These are phyloP conservation scores for Cyanidium caldarium DNA, from an alignment of 23 red algal species.

Conservation along the genomic window DNA sequence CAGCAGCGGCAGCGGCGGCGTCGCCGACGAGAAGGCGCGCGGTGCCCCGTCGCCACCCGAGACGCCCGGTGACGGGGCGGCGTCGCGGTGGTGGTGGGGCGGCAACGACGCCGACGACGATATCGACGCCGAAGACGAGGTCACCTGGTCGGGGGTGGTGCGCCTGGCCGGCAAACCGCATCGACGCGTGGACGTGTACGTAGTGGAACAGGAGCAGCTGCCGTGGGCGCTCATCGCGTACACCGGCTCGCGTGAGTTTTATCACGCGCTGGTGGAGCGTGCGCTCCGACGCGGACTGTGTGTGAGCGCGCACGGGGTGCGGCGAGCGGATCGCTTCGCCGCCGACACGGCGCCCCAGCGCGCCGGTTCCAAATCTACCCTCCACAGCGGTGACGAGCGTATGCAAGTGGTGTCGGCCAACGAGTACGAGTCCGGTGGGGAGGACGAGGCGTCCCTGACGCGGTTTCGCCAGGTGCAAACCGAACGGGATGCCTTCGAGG, in stretches of 20 bases:
- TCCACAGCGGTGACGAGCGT: too few relatives aligned
- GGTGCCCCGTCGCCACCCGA: neutral
- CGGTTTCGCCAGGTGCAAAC: conserved; percentile 2
- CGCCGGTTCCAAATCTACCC: neutral
- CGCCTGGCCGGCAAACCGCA: conserved; percentile 2
- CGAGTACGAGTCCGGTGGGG: too few relatives aligned
- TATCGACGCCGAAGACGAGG: neutral
- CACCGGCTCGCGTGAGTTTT: neutral
- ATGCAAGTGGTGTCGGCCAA: too few relatives aligned
- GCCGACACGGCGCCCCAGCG: neutral
- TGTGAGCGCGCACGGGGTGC: neutral
- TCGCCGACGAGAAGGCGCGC: too few relatives aligned
- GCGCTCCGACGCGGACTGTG: neutral
- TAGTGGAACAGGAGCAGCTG: neutral
- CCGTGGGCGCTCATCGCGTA: neutral
- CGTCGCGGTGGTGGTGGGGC: neutral
- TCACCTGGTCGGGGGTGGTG: conserved; percentile 2
- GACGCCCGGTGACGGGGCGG: neutral
- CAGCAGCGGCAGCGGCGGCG: too few relatives aligned
- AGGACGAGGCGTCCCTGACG: neutral
- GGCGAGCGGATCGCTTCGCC: neutral
- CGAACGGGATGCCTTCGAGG: neutral
- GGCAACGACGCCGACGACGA: neutral
- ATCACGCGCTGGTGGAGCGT: neutral
- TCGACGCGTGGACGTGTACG: neutral